These are phyloP conservation scores for Moricandia moricandioides DNA, from an alignment of 345 rosid genomes.

Conservation along the genomic window DNA sequence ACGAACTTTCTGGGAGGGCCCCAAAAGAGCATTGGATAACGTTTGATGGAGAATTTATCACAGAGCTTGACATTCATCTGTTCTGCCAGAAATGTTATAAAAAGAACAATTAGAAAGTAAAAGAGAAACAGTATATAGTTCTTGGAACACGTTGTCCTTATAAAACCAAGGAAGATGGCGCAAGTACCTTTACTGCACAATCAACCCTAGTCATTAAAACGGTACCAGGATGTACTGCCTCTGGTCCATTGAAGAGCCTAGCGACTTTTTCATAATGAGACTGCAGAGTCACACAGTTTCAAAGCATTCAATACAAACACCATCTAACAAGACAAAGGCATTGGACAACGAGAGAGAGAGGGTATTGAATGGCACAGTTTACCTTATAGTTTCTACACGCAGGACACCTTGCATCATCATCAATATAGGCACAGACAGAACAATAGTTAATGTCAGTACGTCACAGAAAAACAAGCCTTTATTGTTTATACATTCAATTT, in stretches of 20 bases:
- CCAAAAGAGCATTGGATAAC: constrained; percentile 96
- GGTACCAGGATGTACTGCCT: constrained; percentile 79
- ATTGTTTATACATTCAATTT: not conserved
- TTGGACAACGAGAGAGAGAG: constrained; percentile 1
- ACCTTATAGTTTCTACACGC: constrained; percentile 99
- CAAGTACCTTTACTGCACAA: constrained; percentile 79
- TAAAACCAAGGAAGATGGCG: not conserved
- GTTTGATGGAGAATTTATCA: constrained; percentile 75
- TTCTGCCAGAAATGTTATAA: constrained; percentile 65
- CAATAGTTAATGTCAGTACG: constrained; percentile 5
- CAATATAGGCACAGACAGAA: not conserved
- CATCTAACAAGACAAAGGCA: constrained; percentile 1
- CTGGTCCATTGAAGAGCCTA: constrained; percentile 84
- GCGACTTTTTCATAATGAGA: constrained; percentile 95
- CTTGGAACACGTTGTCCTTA: not conserved
- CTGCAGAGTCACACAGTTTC: constrained; percentile 46
- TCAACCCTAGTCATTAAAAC: constrained; percentile 89
- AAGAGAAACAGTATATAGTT: constrained; percentile 6
- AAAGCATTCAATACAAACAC: constrained; percentile 25
- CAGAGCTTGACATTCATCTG: constrained; percentile 89
- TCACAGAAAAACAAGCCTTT: not conserved
- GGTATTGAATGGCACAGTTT: constrained; percentile 15
- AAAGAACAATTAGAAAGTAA: constrained; percentile 8
- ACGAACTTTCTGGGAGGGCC: constrained; percentile 64
- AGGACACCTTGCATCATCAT: constrained; percentile 77